Percentiles rank a stretch among this genome's conserved stretches.
These are phyloP conservation scores for Gaeumannomyces tritici DNA, from an alignment of 2,329 filamentous ascomycete species.

Conservation along the genomic window DNA sequence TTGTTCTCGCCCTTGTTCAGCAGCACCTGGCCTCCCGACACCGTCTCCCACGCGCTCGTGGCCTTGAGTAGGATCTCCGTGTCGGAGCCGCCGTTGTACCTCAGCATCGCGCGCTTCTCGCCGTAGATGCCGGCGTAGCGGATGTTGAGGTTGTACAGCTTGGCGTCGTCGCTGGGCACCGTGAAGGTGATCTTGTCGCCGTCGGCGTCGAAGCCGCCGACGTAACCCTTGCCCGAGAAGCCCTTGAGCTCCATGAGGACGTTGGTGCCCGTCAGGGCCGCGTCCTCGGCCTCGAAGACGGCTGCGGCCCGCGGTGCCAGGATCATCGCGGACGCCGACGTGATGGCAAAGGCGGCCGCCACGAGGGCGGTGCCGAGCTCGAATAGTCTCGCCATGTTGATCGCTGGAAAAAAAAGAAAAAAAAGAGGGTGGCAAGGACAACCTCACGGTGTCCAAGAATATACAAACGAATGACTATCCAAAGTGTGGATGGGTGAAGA, in stretches of 20 bases:
- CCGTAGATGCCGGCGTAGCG: constrained; percentile 35
- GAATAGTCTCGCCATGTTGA: background rate
- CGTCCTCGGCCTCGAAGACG: constrained; percentile 28
- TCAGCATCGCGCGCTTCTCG: constrained; percentile 31
- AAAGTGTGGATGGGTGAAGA: background rate
- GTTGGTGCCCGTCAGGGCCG: constrained; percentile 26
- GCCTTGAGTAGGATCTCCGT: constrained; percentile 30
- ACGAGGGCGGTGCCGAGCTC: background rate
- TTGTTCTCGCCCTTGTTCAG: constrained; percentile 32
- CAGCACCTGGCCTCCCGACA: constrained; percentile 32
- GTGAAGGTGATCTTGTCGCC: constrained; percentile 33
- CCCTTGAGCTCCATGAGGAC: constrained; percentile 27
- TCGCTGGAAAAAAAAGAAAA: background rate
- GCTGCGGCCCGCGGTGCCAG: background rate
- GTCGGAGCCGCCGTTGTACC: constrained; percentile 30
- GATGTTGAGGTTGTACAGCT: constrained; percentile 33
- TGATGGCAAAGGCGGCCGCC: background rate
- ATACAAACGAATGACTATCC: background rate
- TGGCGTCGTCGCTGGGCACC: constrained; percentile 20
- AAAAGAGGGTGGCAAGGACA: background rate
- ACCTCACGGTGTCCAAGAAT: background rate
- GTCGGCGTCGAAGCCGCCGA: constrained; percentile 31
- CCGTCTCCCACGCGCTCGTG: constrained; percentile 25
- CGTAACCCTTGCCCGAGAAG: constrained; percentile 33
- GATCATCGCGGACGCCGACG: background rate